Evolutionary conservation across 257 asterid species (phyloP), one percentile per base, ranked within the genome.

Genomic region (Cinchona pubescens): DNA sequence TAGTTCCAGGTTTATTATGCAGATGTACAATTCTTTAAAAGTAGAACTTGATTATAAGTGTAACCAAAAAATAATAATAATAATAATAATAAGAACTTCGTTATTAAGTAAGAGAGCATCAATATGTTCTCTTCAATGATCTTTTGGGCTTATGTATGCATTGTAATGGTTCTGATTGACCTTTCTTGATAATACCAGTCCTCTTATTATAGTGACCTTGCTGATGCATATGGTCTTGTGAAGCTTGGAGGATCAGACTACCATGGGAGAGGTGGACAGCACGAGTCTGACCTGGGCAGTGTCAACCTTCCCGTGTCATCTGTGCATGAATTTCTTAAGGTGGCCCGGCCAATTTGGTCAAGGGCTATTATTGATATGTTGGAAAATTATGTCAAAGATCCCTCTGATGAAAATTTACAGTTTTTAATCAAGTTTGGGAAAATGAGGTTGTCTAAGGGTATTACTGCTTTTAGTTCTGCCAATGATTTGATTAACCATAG

Each of bases 211-310:
- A 86, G 96, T 46, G 96, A 91, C 76, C 81, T 89, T 55, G 99
- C 98, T 3, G 99, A 95, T 68, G 77, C 85, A 5, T 85, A 88
- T 72, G 85, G 84, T 76, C 97, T 95, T 43, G 73, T 92, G 83
- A 95, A 91, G 84, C 88, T 95, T 35, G 99, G 99, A 73, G 99
- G 99, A 65, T 95, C 99, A 6, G 99, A 95, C 84, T 95, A 81
- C 72, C 99, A 95, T 64, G 99, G 93, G 60, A 86, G 88, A 82
- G 96, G 93, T 4, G 98, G 98, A 3, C 90, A 87, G 71, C 89
- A 90, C 1, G 98, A 92, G 83, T 90, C 98, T 2, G 99, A 95
- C 70, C 67, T 95, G 42, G 99, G 99, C 43, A 92, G 96, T 23
- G 84, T 90, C 29, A 87, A 80, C 71, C 81, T 95, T 59, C 97